Conservation (phyloP, 164 flowering plant genomes). For the Umbellularia californica region DNA sequence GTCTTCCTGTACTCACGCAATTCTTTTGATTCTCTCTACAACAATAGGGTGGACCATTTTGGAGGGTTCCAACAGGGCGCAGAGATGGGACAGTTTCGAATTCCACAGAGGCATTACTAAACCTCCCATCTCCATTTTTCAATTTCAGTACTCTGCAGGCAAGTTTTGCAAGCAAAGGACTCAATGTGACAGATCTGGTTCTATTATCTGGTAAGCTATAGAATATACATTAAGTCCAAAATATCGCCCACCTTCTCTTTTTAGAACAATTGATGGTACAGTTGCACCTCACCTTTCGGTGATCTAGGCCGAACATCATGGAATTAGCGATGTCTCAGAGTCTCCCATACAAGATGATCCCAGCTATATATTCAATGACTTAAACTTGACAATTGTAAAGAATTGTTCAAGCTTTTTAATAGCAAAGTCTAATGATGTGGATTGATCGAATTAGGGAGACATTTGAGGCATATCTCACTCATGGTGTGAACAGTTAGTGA, state of each 20-base stretch:
- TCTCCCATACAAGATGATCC: too few species aligned
- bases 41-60: constrained; percentile 42
- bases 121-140: constrained; percentile 58
- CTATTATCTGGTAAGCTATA: constrained; percentile 53
- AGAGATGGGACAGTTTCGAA: constrained; percentile 68
- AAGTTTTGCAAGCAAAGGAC: constrained; percentile 51
- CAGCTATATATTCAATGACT: too few species aligned
- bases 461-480: too few species aligned
- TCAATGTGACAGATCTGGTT: constrained; percentile 62
- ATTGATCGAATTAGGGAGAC: not conserved
- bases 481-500: too few species aligned
- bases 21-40: not conserved
- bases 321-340: too few species aligned
- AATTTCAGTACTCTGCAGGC: constrained; percentile 51
- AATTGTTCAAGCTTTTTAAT: not conserved
- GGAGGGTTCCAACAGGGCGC: constrained; percentile 82
- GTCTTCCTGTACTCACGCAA: too few species aligned
- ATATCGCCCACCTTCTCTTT: too few species aligned
- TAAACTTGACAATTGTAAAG: too few species aligned
- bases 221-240: not conserved
- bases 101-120: constrained; percentile 36
- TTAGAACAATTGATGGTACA: too few species aligned
- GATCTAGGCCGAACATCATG: too few species aligned
- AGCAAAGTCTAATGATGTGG: not conserved
- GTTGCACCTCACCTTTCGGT: too few species aligned